A percentile compares a stretch with the other conserved stretches of the same genome.
These are phyloP conservation scores for Populus euphratica DNA, from an alignment of 345 rosid species.

Conservation along the genomic window DNA sequence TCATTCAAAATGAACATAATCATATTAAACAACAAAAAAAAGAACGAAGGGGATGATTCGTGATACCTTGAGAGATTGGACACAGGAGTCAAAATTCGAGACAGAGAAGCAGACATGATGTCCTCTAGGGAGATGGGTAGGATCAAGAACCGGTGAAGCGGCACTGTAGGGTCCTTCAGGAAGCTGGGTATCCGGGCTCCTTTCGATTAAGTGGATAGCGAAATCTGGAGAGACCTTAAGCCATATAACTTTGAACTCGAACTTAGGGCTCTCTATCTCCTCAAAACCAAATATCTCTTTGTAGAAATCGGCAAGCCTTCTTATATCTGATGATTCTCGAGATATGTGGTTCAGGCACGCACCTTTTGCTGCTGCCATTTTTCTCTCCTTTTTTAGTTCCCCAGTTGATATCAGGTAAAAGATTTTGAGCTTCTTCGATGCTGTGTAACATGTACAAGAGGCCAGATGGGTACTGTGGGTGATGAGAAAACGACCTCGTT, in stretches of 20 bases:
- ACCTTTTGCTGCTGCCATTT: slow-evolving; percentile 29
- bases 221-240: slow-evolving; percentile 59
- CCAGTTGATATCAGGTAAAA: neutral
- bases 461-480: neutral
- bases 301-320: slow-evolving; percentile 74
- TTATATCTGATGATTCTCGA: slow-evolving; percentile 71
- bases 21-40: neutral
- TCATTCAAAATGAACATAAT: neutral
- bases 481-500: neutral
- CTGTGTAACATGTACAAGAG: neutral
- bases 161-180: slow-evolving; percentile 88
- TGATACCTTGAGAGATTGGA: slow-evolving; percentile 60
- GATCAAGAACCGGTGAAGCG: slow-evolving; percentile 48
- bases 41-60: neutral
- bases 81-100: slow-evolving; percentile 67
- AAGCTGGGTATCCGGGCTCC: slow-evolving; percentile 57
- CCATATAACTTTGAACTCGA: slow-evolving; percentile 82
- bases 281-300: slow-evolving; percentile 80
- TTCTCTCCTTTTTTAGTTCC: too few relatives aligned
- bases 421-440: neutral
- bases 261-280: slow-evolving; percentile 65
- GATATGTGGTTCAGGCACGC: slow-evolving; percentile 70
- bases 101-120: slow-evolving; percentile 82
- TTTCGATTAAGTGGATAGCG: slow-evolving; percentile 71
- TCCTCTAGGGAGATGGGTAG: slow-evolving; percentile 70